These are phyloP conservation scores for Helichrysum umbraculigerum DNA, from an alignment of 129 eudicot species.

Conservation along the genomic window DNA sequence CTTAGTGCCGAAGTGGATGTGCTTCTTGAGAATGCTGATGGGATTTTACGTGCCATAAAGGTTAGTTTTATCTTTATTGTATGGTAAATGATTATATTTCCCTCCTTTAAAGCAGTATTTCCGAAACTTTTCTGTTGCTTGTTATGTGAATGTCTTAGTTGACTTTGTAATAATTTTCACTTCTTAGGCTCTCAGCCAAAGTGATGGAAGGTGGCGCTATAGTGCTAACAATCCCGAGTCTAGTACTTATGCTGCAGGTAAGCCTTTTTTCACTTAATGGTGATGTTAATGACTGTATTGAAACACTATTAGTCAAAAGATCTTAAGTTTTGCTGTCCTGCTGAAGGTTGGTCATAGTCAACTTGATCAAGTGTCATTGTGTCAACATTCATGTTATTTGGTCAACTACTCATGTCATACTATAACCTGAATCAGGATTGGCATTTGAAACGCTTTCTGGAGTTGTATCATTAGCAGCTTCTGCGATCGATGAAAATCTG, in stretches of 20 bases:
- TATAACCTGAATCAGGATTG: constrained; percentile 54
- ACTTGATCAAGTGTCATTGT: neutral
- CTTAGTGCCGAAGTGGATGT: constrained; percentile 62
- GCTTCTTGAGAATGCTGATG: constrained; percentile 63
- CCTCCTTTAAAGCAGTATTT: neutral
- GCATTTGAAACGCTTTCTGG: constrained; percentile 90
- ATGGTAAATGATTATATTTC: neutral
- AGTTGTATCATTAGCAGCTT: constrained; percentile 76
- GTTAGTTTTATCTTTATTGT: constrained; percentile 36
- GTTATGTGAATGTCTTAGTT: constrained; percentile 25
- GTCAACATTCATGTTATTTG: neutral
- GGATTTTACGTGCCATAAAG: constrained; percentile 75
- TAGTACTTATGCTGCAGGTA: constrained; percentile 88
- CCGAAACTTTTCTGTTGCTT: neutral
- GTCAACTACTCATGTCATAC: constrained; percentile 12
- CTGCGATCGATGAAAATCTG: constrained; percentile 60
- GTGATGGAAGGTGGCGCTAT: constrained; percentile 98
- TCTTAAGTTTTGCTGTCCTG: constrained; percentile 1
- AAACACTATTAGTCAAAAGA: neutral
- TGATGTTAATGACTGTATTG: neutral
- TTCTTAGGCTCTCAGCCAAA: constrained; percentile 76
- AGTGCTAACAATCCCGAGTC: constrained; percentile 78
- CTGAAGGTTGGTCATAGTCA: neutral
- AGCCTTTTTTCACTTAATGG: neutral
- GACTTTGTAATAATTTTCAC: constrained; percentile 36